These are phyloP conservation scores for Fusarium hostae DNA, from an alignment of 2,329 filamentous ascomycete genomes.

Conservation along the genomic window DNA sequence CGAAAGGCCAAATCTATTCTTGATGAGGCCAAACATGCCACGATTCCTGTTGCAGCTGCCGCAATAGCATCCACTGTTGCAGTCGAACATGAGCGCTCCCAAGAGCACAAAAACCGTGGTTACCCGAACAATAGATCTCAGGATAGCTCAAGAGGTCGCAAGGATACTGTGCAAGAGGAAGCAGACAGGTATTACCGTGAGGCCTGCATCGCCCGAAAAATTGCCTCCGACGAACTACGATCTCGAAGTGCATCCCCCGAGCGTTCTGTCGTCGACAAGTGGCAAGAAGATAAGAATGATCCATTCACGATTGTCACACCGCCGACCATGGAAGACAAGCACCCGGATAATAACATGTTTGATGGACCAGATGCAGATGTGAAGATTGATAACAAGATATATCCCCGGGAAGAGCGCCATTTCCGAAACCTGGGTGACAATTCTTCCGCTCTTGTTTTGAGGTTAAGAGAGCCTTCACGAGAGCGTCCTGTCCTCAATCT, in stretches of 20 bases:
- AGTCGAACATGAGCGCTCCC: conserved; percentile 53
- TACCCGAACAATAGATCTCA: conserved; percentile 50
- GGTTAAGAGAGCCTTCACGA: conserved; percentile 63
- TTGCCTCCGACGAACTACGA: conserved; percentile 64
- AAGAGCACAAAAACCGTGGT: conserved; percentile 48
- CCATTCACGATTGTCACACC: conserved; percentile 65
- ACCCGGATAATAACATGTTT: conserved; percentile 60
- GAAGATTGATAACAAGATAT: conserved; percentile 67
- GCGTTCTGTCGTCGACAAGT: conserved; percentile 66
- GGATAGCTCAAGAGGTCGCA: conserved; percentile 46
- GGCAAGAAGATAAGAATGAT: conserved; percentile 53
- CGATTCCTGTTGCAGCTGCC: conserved; percentile 59
- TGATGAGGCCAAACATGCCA: conserved; percentile 59
- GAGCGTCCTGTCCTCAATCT: conserved; percentile 69
- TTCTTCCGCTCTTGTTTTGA: conserved; percentile 51
- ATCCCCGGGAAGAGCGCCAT: conserved; percentile 61
- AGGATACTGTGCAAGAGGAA: conserved; percentile 64
- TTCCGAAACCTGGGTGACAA: conserved; percentile 47
- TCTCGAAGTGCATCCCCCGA: conserved; percentile 64
- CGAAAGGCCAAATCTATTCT: conserved; percentile 58
- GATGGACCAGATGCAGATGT: conserved; percentile 73
- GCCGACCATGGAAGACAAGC: conserved; percentile 60
- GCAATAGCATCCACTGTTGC: conserved; percentile 60
- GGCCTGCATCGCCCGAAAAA: conserved; percentile 63
- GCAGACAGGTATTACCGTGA: conserved; percentile 69